A percentile compares a stretch with the other conserved stretches of the same genome.
Evolutionary conservation across 306 rosid species (phyloP).

Genomic region (Glycine soja): DNA sequence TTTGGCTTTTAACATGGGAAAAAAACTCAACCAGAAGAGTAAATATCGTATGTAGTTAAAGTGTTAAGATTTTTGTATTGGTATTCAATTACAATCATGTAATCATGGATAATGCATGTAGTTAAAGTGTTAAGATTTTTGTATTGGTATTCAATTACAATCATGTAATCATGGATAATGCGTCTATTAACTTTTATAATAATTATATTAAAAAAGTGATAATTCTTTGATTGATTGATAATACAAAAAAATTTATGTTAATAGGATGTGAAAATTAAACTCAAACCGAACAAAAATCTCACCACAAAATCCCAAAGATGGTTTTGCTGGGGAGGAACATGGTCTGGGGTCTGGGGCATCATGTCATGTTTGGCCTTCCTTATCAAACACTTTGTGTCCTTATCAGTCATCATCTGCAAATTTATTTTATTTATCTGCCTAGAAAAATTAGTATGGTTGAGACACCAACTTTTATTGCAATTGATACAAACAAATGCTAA

Average conservation of each 20-base stretch:
- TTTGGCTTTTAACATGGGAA: slow-evolving; percentile 32
- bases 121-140: too few relatives aligned
- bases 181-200: too few relatives aligned
- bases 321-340: slow-evolving; percentile 53
- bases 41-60: too few relatives aligned
- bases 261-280: neutral
- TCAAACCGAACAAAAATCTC: slow-evolving; percentile 42
- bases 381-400: slow-evolving; percentile 80
- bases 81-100: too few relatives aligned
- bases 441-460: slow-evolving; percentile 45
- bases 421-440: slow-evolving; percentile 34
- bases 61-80: too few relatives aligned
- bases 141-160: too few relatives aligned
- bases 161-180: too few relatives aligned
- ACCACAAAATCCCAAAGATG: slow-evolving; percentile 44
- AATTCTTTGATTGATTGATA: too few relatives aligned
- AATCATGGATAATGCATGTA: too few relatives aligned
- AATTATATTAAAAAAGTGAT: too few relatives aligned
- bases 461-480: slow-evolving; percentile 69
- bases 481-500: slow-evolving; percentile 60
- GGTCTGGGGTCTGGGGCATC: slow-evolving; percentile 54
- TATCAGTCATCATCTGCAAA: slow-evolving; percentile 70
- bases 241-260: too few relatives aligned
- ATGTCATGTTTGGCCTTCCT: slow-evolving; percentile 60
- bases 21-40: too few relatives aligned